Percentiles rank a stretch among this genome's conserved stretches.
These are phyloP conservation scores for Trichomonas tenax DNA, from an alignment of 208 protist species.

Conservation along the genomic window DNA sequence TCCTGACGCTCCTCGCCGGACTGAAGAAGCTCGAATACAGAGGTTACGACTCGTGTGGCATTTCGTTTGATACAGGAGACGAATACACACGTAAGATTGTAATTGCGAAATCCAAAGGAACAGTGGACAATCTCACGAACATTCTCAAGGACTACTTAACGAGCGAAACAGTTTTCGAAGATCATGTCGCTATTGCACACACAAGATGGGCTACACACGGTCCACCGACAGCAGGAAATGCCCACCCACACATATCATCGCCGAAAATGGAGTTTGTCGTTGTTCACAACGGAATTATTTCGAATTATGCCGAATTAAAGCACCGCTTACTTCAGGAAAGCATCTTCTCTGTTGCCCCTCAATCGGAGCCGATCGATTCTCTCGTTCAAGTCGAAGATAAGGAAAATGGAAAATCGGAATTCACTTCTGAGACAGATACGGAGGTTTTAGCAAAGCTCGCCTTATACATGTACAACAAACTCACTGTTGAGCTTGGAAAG, in stretches of 20 bases:
- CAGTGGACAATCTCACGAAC: not conserved
- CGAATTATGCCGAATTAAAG: slow-evolving; percentile 26
- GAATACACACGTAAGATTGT: not conserved
- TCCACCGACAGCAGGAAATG: slow-evolving; percentile 35
- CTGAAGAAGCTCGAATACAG: not conserved
- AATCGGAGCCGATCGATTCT: not conserved
- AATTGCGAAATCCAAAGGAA: not conserved
- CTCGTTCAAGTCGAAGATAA: slow-evolving; percentile 36
- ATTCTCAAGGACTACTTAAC: not conserved
- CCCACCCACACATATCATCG: slow-evolving; percentile 26
- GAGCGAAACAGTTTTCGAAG: not conserved
- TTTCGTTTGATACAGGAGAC: not conserved
- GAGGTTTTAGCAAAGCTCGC: not conserved
- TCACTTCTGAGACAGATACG: slow-evolving; percentile 19
- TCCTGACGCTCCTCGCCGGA: not conserved
- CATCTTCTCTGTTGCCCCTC: not conserved
- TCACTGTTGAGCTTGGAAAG: not conserved
- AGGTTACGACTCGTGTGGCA: not conserved
- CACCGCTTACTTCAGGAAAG: slow-evolving; percentile 21
- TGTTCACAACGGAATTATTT: slow-evolving; percentile 35
- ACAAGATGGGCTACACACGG: slow-evolving; percentile 57
- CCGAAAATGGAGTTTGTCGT: slow-evolving; percentile 21
- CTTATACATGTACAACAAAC: not conserved
- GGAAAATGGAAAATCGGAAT: slow-evolving; percentile 33
- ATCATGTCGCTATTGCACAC: slow-evolving; percentile 43